Base-by-base conservation (phyloP, 2,329 filamentous ascomycete species). In the Beauveria asiatica region DNA sequence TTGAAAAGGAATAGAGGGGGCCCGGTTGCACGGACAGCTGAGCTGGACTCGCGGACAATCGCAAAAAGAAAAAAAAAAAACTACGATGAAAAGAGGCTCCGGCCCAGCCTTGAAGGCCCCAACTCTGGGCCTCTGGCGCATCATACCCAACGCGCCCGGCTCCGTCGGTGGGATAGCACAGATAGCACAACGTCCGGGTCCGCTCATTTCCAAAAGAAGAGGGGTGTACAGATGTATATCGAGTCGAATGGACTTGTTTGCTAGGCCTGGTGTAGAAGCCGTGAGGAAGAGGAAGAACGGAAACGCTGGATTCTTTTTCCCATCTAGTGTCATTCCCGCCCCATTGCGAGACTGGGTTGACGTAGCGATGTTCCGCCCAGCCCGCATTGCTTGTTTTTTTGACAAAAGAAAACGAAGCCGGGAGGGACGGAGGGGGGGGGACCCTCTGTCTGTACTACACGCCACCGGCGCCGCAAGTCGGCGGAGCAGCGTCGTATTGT, bases 401-500 rank as follows among this genome's bases (percentile, higher is more conserved):
- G 16, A 37, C 27, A 44, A 25, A 25, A 50, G 33, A 39, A 23
- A 49, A 39, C 33, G 39, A 27, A 2, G 37, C 21, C 21, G 46
- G 13, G 30, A 57, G 6, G 42, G 13, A 41, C 33, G 44, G 54
- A 23, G 21, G 19, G 37, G 30, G 30, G 11, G 21, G 50, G 50
- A 51, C 56, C 56, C 56, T 58, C 37, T 51, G 17, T 57, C 3
- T 42, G 7, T 27, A 10, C 25, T 17, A 21, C 9, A 30, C 27
- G 17, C 41, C n/a, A 8, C 19, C 46, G 11, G 41, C n/a, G 17
- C 37, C 13, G 19, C 13, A 46, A 13, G 41, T 5, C 23, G 23
- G 45, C 55, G 44, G 44, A 58, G 45, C 55, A 58, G 46, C 45
- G 55, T 50, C 19, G 46, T 37, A 58, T 58, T 58, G 33, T 52